phyloP scores from a whole-genome alignment of 305 asterid species.

The Fraxinus albicans region DNA sequence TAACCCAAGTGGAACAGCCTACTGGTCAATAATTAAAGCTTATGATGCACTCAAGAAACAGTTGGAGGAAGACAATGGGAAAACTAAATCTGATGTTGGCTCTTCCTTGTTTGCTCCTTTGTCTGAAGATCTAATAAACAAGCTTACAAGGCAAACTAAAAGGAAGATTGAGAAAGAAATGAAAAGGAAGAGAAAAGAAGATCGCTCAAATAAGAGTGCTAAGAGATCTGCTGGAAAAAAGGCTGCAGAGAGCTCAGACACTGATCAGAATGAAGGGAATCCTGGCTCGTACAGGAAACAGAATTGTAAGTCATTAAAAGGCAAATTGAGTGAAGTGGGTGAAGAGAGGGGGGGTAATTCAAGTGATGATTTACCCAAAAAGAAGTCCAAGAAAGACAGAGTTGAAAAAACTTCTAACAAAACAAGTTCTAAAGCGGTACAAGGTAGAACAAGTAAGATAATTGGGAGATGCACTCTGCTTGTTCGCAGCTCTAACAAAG shows the following conservation, averaged over 20 bases:
- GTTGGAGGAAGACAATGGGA: slow-evolving; percentile 45
- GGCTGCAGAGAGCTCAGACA: slow-evolving; percentile 40
- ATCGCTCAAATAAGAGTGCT: slow-evolving; percentile 31
- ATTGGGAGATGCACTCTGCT: slow-evolving; percentile 85
- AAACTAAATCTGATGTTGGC: slow-evolving; percentile 37
- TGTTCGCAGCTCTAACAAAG: slow-evolving; percentile 68
- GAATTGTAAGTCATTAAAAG: slow-evolving; percentile 31
- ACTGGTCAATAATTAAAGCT: slow-evolving; percentile 94
- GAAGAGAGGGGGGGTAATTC: slow-evolving; percentile 36
- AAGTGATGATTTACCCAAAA: slow-evolving; percentile 32
- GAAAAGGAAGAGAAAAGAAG: slow-evolving; percentile 69
- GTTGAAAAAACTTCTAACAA: slow-evolving; percentile 25
- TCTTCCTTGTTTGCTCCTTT: slow-evolving; percentile 65
- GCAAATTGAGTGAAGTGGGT: slow-evolving; percentile 35
- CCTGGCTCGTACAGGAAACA: slow-evolving; percentile 29
- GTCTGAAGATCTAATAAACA: slow-evolving; percentile 75
- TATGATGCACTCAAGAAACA: slow-evolving; percentile 86
- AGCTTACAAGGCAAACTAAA: slow-evolving; percentile 88
- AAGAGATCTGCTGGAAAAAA: slow-evolving; percentile 38
- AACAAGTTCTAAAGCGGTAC: slow-evolving; percentile 40
- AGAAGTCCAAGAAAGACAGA: slow-evolving; percentile 28
- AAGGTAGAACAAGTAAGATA: slow-evolving; percentile 65
- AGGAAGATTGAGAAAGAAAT: slow-evolving; percentile 84
- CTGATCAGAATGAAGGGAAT: slow-evolving; percentile 35
- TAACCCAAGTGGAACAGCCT: slow-evolving; percentile 82